Evolutionary conservation across 352 stramenopile genomes (phyloP).

Genomic region (Phytophthora cryptogea): DNA sequence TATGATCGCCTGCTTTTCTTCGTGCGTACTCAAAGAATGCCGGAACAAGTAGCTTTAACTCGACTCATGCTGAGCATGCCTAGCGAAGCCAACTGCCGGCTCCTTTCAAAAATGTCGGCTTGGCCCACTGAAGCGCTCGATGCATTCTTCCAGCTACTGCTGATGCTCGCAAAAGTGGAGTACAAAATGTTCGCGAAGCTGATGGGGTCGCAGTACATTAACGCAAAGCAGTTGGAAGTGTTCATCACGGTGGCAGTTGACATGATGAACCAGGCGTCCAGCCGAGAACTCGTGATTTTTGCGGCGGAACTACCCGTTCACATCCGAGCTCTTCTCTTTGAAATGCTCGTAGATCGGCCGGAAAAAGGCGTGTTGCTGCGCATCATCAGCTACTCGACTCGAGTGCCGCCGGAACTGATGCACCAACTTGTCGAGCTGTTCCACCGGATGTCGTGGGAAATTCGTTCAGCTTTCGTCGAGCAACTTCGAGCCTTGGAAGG

Average conservation of each 20-base stretch:
- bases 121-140: slow-evolving; percentile 51
- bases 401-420: slow-evolving; percentile 42
- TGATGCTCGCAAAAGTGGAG: slow-evolving; percentile 68
- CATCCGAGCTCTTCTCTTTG: slow-evolving; percentile 55
- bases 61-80: slow-evolving; percentile 68
- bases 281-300: slow-evolving; percentile 66
- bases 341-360: slow-evolving; percentile 39
- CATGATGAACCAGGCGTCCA: slow-evolving; percentile 78
- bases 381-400: slow-evolving; percentile 58
- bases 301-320: slow-evolving; percentile 45
- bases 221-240: slow-evolving; percentile 34
- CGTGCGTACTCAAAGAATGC: slow-evolving; percentile 54
- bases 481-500: slow-evolving; percentile 60
- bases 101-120: slow-evolving; percentile 48
- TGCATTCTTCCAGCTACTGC: slow-evolving; percentile 65
- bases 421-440: slow-evolving; percentile 52
- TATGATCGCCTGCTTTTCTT: slow-evolving; percentile 52
- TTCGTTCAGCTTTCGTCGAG: slow-evolving; percentile 61
- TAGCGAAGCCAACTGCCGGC: slow-evolving; percentile 42
- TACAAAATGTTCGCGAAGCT: slow-evolving; percentile 61
- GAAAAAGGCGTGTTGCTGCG: slow-evolving; percentile 65
- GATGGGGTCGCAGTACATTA: slow-evolving; percentile 56
- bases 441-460: slow-evolving; percentile 53
- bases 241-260: slow-evolving; percentile 59
- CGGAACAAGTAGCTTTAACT: slow-evolving; percentile 60